Evolutionary conservation across 495 filamentous ascomycete genomes (phyloP).

Genomic region (Tuber borchii): DNA sequence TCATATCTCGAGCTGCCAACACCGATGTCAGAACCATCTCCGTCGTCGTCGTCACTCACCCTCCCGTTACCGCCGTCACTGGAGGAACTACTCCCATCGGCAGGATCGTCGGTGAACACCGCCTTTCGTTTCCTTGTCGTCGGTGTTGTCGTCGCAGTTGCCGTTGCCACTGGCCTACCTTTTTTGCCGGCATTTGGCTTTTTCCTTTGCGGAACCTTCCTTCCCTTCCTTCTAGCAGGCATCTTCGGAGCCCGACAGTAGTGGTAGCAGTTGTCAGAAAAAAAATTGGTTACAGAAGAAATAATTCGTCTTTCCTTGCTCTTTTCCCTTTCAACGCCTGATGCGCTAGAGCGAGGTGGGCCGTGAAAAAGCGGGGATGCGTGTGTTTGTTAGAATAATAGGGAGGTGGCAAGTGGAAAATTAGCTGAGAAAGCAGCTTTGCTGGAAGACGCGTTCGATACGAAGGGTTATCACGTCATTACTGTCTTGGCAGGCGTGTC

Average conservation of each 20-base stretch:
- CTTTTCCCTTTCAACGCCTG: background rate
- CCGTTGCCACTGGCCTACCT: background rate
- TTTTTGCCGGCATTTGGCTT: background rate
- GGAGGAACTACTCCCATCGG: background rate
- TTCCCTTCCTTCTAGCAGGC: background rate
- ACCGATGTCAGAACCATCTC: background rate
- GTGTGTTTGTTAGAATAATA: background rate
- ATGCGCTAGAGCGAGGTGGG: background rate
- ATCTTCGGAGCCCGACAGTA: background rate
- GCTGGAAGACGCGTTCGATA: background rate
- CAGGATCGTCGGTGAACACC: background rate
- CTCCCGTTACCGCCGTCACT: background rate
- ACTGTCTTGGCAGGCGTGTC: background rate
- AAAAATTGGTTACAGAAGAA: background rate
- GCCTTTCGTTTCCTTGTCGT: conserved; percentile 1
- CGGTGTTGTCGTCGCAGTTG: background rate
- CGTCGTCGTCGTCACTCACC: background rate
- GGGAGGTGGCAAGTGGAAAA: background rate
- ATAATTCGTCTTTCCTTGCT: background rate
- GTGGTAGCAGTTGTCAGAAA: background rate
- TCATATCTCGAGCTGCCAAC: background rate
- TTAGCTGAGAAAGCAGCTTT: background rate
- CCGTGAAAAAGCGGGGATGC: background rate
- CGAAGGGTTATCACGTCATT: background rate
- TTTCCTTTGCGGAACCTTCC: background rate